These are phyloP conservation scores for Silene coronaria DNA, from an alignment of 179 eudicot genomes.

Conservation along the genomic window DNA sequence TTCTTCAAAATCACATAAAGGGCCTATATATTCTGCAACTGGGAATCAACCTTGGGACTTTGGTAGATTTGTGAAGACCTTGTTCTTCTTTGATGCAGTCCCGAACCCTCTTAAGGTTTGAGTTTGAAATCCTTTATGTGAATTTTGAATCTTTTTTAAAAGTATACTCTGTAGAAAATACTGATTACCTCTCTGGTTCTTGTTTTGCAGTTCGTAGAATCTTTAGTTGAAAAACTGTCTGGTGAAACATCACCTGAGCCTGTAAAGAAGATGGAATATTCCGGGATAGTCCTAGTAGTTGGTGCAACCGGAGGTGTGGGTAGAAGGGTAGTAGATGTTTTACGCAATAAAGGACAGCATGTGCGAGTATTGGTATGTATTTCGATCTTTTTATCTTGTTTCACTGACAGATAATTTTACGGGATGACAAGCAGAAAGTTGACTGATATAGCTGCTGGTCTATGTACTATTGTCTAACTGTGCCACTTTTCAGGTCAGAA, in stretches of 20 bases:
- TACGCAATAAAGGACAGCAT: conserved; percentile 61
- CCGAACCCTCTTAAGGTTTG: conserved; percentile 85
- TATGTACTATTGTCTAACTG: neutral
- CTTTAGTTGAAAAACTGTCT: conserved; percentile 59
- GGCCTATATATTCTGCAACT: conserved; percentile 48
- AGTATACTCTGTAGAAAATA: neutral
- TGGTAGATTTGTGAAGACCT: conserved; percentile 78
- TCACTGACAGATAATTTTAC: neutral
- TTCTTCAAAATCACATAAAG: conserved; percentile 43
- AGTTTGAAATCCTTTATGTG: neutral
- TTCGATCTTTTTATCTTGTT: neutral
- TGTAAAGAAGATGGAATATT: conserved; percentile 56
- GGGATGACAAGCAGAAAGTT: neutral
- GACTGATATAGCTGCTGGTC: neutral
- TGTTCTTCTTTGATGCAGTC: conserved; percentile 83
- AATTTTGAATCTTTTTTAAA: neutral
- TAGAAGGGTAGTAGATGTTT: conserved; percentile 81
- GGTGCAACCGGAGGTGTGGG: conserved; percentile 99
- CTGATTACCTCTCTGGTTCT: conserved; percentile 20
- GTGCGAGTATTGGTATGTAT: conserved; percentile 72
- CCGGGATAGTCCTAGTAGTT: conserved; percentile 70
- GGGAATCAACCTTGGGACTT: conserved; percentile 85
- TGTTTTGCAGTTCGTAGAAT: conserved; percentile 57
- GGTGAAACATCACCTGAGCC: conserved; percentile 57
- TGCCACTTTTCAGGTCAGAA: conserved; percentile 59